Evolutionary conservation across 345 rosid species (phyloP).

Genomic region (Isatis tinctoria): DNA sequence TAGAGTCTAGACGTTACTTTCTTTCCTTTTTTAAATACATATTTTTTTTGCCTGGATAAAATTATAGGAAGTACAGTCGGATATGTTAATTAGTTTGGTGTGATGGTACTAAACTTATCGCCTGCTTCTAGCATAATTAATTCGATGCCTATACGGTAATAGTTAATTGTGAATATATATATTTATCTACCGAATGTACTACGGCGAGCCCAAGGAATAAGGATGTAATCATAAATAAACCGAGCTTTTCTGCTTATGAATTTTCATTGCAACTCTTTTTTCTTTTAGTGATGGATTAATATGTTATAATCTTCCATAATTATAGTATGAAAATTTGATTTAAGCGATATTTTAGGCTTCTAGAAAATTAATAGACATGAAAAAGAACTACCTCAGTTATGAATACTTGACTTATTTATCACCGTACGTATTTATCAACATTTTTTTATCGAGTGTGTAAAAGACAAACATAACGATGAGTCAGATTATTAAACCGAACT

Average conservation of each 20-base stretch:
- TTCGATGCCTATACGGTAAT: slow-evolving; percentile 7
- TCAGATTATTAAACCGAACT: not conserved
- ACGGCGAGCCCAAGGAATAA: not conserved
- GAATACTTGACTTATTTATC: not conserved
- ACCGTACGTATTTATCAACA: not conserved
- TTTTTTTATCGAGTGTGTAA: not conserved
- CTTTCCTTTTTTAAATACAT: not conserved
- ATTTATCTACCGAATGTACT: not conserved
- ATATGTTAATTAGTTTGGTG: slow-evolving; percentile 17
- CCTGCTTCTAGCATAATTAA: slow-evolving; percentile 16
- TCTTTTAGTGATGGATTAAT: not conserved
- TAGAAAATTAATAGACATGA: not conserved
- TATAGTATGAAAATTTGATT: not conserved
- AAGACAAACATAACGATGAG: not conserved
- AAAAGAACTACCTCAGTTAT: not conserved
- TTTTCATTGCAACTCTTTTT: not conserved
- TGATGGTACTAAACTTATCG: not conserved
- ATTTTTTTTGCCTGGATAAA: slow-evolving; percentile 24
- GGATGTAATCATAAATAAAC: not conserved
- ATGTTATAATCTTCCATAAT: not conserved
- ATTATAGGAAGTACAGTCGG: not conserved
- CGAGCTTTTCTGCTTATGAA: not conserved
- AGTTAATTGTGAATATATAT: slow-evolving; percentile 20
- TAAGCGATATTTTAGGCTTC: not conserved
- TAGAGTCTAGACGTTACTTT: slow-evolving; percentile 2